A percentile compares a stretch with the other conserved stretches of the same genome.
Conservation (phyloP, 345 rosid genomes). For the Luvunga scandens region DNA sequence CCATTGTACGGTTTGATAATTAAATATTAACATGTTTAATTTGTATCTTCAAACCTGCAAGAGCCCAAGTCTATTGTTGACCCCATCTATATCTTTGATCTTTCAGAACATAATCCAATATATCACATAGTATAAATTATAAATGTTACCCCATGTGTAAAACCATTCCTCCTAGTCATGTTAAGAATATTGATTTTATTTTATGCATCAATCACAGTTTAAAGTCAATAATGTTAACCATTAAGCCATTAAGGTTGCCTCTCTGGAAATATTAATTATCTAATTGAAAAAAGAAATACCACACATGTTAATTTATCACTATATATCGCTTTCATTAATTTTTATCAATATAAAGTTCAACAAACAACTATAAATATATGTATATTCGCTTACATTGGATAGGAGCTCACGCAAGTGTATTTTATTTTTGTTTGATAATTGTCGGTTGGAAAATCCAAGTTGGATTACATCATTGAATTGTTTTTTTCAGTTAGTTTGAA, state of each 20-base stretch:
- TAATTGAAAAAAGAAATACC: not conserved
- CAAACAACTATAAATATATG: not conserved
- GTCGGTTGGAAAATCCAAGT: not conserved
- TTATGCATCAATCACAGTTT: not conserved
- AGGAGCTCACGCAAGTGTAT: not conserved
- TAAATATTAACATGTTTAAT: not conserved
- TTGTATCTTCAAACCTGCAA: not conserved
- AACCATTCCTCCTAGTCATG: not conserved
- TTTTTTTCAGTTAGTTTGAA: conserved; percentile 1
- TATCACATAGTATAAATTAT: not conserved
- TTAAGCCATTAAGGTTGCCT: not conserved
- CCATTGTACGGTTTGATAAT: not conserved
- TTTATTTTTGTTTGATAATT: not conserved
- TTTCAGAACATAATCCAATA: not conserved
- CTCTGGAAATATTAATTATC: no score
- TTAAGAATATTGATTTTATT: not conserved
- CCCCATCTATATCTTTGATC: not conserved
- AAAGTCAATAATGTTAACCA: conserved; percentile 2
- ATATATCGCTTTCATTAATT: not conserved
- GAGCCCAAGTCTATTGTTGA: not conserved
- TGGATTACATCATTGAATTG: not conserved
- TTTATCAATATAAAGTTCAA: not conserved
- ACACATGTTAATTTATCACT: not conserved
- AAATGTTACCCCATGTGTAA: not conserved
- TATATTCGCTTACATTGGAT: not conserved